Percentiles rank a stretch among this genome's conserved stretches.
Conservation (phyloP, 257 asterid species). For the Capsicum pubescens region DNA sequence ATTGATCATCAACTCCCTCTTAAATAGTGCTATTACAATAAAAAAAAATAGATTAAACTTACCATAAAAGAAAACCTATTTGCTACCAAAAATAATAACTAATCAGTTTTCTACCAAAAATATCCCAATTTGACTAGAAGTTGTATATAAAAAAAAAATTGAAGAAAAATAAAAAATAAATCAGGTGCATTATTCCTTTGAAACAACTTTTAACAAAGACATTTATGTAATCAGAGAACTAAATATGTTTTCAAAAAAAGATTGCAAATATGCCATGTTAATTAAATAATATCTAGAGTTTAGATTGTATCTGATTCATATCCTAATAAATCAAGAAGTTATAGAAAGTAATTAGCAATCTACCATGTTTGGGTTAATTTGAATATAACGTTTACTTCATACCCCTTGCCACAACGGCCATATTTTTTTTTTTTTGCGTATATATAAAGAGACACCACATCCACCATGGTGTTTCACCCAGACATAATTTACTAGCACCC, state of each 20-base stretch:
- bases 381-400: slow-evolving; percentile 50
- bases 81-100: too few species aligned
- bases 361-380: slow-evolving; percentile 35
- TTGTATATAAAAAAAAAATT: too few species aligned
- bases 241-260: background rate
- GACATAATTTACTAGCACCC: slow-evolving; percentile 37
- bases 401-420: slow-evolving; percentile 44
- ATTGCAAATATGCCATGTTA: background rate
- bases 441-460: background rate
- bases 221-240: too few species aligned
- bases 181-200: too few species aligned
- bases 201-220: too few species aligned
- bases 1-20: too few species aligned
- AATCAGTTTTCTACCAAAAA: too few species aligned
- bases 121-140: too few species aligned
- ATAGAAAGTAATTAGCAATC: background rate
- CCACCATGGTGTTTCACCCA: background rate
- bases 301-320: background rate
- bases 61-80: too few species aligned
- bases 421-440: slow-evolving; percentile 57
- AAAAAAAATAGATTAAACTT: too few species aligned
- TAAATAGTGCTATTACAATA: too few species aligned
- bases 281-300: background rate
- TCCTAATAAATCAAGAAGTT: background rate
- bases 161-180: too few species aligned